Percentiles rank a stretch among this genome's conserved stretches.
These are phyloP conservation scores for Myrica gale DNA, from an alignment of 306 rosid species.

Conservation along the genomic window DNA sequence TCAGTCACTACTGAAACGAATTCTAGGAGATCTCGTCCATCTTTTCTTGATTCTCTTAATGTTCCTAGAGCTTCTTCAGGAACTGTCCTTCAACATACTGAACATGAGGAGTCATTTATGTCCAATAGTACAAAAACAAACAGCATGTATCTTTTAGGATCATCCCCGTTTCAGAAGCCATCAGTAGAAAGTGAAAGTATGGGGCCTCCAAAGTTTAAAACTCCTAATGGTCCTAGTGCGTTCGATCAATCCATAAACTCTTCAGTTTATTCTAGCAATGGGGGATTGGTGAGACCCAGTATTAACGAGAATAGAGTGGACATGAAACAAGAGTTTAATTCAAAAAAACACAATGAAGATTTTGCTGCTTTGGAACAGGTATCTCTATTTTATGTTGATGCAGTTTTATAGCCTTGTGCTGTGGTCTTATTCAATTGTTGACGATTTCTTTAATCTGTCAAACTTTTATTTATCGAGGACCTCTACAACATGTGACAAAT, in stretches of 20 bases:
- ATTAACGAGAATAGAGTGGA: constrained; percentile 55
- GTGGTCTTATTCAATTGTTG: neutral
- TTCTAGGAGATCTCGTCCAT: constrained; percentile 74
- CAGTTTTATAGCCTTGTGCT: constrained; percentile 9
- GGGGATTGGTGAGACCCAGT: constrained; percentile 31
- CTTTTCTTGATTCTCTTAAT: constrained; percentile 82
- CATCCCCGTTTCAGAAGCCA: constrained; percentile 44
- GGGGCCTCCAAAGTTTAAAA: constrained; percentile 34
- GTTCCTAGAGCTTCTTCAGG: constrained; percentile 54
- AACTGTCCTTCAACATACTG: constrained; percentile 43
- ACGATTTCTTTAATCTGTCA: neutral
- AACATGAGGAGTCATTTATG: constrained; percentile 39
- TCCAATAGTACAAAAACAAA: constrained; percentile 42
- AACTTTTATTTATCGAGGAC: constrained; percentile 7
- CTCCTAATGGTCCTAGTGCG: constrained; percentile 39
- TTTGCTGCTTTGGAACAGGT: constrained; percentile 97
- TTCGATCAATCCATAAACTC: constrained; percentile 32
- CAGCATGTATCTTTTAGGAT: constrained; percentile 38
- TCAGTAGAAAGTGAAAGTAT: constrained; percentile 40
- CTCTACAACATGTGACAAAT: constrained; percentile 14
- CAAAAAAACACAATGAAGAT: constrained; percentile 72
- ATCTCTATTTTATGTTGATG: constrained; percentile 27
- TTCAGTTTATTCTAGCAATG: constrained; percentile 33
- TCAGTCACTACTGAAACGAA: constrained; percentile 51
- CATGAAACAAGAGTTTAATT: constrained; percentile 48